Base-by-base conservation (phyloP, 2,329 filamentous ascomycete species). In the Fusarium brevicatenulatum region DNA sequence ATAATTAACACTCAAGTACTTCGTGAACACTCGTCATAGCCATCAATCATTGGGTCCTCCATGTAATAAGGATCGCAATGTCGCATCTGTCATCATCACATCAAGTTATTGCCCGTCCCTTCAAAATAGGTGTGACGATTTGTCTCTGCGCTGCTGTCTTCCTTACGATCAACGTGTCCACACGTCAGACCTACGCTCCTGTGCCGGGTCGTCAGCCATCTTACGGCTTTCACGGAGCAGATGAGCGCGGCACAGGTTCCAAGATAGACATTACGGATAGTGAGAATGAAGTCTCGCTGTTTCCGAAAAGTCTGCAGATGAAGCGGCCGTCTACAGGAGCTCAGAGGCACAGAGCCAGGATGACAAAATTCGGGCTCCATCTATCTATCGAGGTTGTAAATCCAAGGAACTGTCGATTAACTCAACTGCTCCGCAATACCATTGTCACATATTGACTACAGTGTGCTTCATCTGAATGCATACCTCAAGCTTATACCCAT, bases 181-280 rank as follows among this genome's bases (percentile, higher is more conserved):
- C 16, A 19, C 36, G 36, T 37, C 36, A 37, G 36, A 37, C 36
- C 40, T 42, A 42, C 21, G n/a, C 13, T 42, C 13, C 40, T 5
- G 2, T 8, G 5, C 40, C 40, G 13, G 5, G 28, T 5, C 0
- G 5, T 47, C 0, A 11, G 18, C 25, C 44, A 25, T 19, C 12
- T 25, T 47, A 11, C 19, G 3, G 4, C 9, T 5, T 9, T 21
- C 4, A 13, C 19, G 25, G 18, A 47, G 25, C 10, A 13, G 44
- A 21, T 43, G 40, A 43, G 9, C 40, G 9, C 11, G 23, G 11
- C 5, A 13, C 16, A 25, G 16, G 39, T n/a, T 8, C 11, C 23
- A 25, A 44, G 7, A 12, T 19, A 8, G 23, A 9, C 16, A 12
- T 19, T 43, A 11, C n/a, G 16, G 23, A 19, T 19, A 4, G 23